phyloP scores from a whole-genome alignment of 805 yeast species.

The Zygosaccharomyces pseudorouxii region DNA sequence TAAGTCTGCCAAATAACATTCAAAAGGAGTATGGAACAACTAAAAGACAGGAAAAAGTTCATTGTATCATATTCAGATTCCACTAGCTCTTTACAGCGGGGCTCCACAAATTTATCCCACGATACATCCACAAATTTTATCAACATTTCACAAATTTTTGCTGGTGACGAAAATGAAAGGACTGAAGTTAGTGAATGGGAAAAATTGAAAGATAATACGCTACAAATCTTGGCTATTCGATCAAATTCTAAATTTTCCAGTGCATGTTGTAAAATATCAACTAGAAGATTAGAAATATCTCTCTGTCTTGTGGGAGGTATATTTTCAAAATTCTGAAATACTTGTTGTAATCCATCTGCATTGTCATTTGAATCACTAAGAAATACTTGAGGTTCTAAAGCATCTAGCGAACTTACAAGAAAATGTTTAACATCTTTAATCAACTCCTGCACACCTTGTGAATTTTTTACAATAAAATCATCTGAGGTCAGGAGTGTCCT shows the following conservation, averaged over 20 bases:
- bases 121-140: conserved; percentile 49
- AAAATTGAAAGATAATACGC: conserved; percentile 45
- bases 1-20: conserved; percentile 39
- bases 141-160: conserved; percentile 40
- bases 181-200: conserved; percentile 38
- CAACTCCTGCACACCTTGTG: conserved; percentile 34
- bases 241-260: conserved; percentile 40
- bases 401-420: conserved; percentile 24
- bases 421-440: conserved; percentile 30
- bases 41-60: conserved; percentile 65
- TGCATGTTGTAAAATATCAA: conserved; percentile 35
- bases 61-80: conserved; percentile 52
- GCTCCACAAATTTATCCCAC: conserved; percentile 23
- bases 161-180: conserved; percentile 46
- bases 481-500: conserved; percentile 34
- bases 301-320: conserved; percentile 46
- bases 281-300: conserved; percentile 39
- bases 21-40: conserved; percentile 51
- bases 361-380: conserved; percentile 45
- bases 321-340: conserved; percentile 44
- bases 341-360: conserved; percentile 49
- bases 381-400: conserved; percentile 32
- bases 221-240: conserved; percentile 47
- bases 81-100: conserved; percentile 18
- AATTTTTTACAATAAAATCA: conserved; percentile 29